Evolutionary conservation across 495 filamentous ascomycete species (phyloP).

Genomic region (Sordaria brevicollis): DNA sequence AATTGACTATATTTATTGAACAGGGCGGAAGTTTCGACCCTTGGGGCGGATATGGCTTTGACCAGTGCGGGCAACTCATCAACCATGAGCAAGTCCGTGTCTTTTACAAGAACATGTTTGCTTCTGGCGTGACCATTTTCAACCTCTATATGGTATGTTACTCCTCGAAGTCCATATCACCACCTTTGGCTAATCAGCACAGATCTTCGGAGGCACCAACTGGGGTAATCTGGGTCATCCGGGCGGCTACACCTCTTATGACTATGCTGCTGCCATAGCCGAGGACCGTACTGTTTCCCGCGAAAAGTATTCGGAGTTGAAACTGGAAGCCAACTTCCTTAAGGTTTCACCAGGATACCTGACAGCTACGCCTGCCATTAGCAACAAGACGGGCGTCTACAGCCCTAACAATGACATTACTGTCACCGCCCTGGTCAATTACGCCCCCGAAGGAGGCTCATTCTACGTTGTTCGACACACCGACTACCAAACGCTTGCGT

Average conservation of each 20-base stretch:
- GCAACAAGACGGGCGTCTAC: constrained; percentile 17
- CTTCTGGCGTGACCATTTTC: constrained; percentile 38
- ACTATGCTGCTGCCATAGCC: constrained; percentile 57
- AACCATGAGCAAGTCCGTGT: constrained; percentile 66
- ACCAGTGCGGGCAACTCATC: constrained; percentile 50
- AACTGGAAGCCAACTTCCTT: constrained; percentile 62
- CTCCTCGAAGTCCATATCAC: constrained; percentile 4
- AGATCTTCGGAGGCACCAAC: constrained; percentile 68
- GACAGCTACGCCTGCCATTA: constrained; percentile 35
- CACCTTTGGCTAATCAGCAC: not conserved
- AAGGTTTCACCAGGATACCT: constrained; percentile 60
- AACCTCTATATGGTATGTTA: constrained; percentile 52
- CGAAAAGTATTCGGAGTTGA: constrained; percentile 73
- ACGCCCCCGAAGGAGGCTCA: constrained; percentile 23
- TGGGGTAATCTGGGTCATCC: constrained; percentile 75
- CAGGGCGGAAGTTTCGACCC: constrained; percentile 67
- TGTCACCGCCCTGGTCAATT: constrained; percentile 46
- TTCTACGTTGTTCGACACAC: constrained; percentile 60
- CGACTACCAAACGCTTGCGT: constrained; percentile 30
- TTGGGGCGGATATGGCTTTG: constrained; percentile 62
- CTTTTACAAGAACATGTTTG: constrained; percentile 72
- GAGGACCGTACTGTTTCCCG: constrained; percentile 53
- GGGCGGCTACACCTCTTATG: constrained; percentile 64
- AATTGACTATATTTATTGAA: constrained; percentile 49
- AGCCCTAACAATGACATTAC: constrained; percentile 44